Base-by-base conservation (phyloP, 2,329 filamentous ascomycete genomes). In the Diplodia corticola region DNA sequence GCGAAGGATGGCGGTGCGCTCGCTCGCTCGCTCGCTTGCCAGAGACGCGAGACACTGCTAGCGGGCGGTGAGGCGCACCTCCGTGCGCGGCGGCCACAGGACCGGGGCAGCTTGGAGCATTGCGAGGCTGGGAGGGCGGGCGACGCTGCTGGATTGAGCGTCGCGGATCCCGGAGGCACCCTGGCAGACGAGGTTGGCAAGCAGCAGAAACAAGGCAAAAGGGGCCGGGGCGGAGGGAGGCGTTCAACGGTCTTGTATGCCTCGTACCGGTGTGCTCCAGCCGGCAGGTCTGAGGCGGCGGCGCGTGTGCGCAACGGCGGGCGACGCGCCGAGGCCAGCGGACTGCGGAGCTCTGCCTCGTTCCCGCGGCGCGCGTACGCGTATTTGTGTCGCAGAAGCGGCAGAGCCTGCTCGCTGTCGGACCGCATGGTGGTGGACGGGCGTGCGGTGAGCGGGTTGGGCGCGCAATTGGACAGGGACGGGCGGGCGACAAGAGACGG, bases 1-100 rank as follows among this genome's bases (percentile, higher is more conserved):
- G 57, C 57, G 57, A 61, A 49, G 57, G 57, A 61, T 61, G 48
- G 57, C 57, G 48, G 57, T 33, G 57, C 57, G 57, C 26, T 33
- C 57, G 57, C 44, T 61, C 57, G 57, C 26, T 33, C 57, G 57
- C 44, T 61, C 57, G 57, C 57, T 61, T 61, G 57, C 20, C 28
- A 22, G 57, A 35, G 57, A 61, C 35, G 57, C 40, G 57, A 61
- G 57, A 61, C 57, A 61, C 40, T 33, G 57, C 40, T 35, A 35
- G 57, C 40, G 57, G 57, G 40, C 57, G 57, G 57, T 61, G 57
- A 61, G 57, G 57, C 57, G 57, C 44, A 49, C 26, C 37, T 49
- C 10, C 20, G 44, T 28, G 35, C 10, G 50, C 22, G 26, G 50
- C 26, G 12, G 57, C 57, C 57, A 61, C 57, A 49, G 40, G n/a